Base-by-base conservation (phyloP, 2,329 filamentous ascomycete species). In the Endoconidiophora polonica region DNA sequence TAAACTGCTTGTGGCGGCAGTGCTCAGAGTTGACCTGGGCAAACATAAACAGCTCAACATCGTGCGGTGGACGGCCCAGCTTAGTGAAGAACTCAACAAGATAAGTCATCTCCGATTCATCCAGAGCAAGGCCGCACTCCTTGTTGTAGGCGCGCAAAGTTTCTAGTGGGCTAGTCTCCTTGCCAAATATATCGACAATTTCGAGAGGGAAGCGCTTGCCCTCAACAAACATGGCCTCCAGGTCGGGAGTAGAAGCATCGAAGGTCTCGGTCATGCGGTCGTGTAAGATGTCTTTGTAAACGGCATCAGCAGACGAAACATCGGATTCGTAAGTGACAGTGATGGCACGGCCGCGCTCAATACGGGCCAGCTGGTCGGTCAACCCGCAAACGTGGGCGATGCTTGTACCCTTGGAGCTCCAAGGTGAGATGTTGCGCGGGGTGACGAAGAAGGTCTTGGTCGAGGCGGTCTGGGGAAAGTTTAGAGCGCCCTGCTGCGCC, bases 11-110 rank as follows among this genome's bases (percentile, higher is more conserved):
- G 63, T 76, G 73, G 22, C 72, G 70, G 57, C 73, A 94, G 66
- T 96, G 90, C 71, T 98, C 91, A 2, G 90, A 96, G 70, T 96
- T 96, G 63, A 98, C 90, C 67, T 98, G 91, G 14, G 90, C 90
- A 64, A 96, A 98, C 91, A 96, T 96, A 72, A 96, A 96, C 20
- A 96, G 73, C 67, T 98, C 91, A 42, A 96, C 85, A 62, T 96
- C 91, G 54, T 87, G 52, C 63, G 72, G 72, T 46, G 77, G 68
- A 46, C 80, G 70, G 56, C 78, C 76, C 16, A 64, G 60, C 52
- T 59, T 58, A 52, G 59, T 59, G 55, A 63, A 65, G 44, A 61
- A 60, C 57, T 87, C 79, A n/a, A 94, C 85, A 38, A 98, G 73
- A 61, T 98, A 96, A 53, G 94, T 81, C 63, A 96, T 93, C 63